A percentile compares a stretch with the other conserved stretches of the same genome.
phyloP scores from a whole-genome alignment of 208 protist species.

The Leishmania amazonensis region DNA sequence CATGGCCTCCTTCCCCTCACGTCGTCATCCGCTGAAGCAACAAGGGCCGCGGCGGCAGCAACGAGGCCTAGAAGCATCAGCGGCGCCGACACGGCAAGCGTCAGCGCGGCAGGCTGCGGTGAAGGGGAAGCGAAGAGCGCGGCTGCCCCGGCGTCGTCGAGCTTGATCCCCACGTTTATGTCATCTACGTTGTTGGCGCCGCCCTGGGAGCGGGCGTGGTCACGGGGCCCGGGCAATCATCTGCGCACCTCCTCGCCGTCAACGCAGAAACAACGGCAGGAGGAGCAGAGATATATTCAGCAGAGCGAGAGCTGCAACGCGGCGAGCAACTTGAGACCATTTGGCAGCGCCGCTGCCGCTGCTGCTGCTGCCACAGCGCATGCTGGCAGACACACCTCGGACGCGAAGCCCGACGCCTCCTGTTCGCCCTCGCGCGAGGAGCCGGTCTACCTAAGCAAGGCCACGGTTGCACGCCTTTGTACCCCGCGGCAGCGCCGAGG shows the following conservation, averaged over 20 bases:
- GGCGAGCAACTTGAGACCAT: background rate
- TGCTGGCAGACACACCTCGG: background rate
- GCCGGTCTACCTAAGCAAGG: constrained; percentile 21
- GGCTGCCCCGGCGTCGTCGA: background rate
- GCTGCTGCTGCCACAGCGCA: background rate
- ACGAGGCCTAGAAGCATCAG: background rate
- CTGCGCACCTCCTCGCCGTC: background rate
- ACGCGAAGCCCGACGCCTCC: constrained; percentile 10
- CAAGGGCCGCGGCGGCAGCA: background rate
- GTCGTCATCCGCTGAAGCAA: background rate
- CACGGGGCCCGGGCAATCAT: background rate
- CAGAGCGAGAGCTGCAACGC: constrained; percentile 8
- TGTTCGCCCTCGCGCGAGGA: constrained; percentile 18
- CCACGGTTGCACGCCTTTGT: constrained; percentile 29
- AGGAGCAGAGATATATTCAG: background rate
- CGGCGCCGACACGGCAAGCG: background rate
- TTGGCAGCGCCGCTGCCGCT: background rate
- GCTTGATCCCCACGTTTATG: background rate
- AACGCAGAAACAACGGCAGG: background rate
- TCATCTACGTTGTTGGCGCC: background rate
- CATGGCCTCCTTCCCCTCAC: background rate
- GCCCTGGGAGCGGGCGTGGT: background rate
- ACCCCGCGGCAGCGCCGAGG: constrained; percentile 18
- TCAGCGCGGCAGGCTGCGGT: background rate
- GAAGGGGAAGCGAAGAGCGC: background rate